Conservation (phyloP, 306 rosid species). For the Sicyos baderoa region DNA sequence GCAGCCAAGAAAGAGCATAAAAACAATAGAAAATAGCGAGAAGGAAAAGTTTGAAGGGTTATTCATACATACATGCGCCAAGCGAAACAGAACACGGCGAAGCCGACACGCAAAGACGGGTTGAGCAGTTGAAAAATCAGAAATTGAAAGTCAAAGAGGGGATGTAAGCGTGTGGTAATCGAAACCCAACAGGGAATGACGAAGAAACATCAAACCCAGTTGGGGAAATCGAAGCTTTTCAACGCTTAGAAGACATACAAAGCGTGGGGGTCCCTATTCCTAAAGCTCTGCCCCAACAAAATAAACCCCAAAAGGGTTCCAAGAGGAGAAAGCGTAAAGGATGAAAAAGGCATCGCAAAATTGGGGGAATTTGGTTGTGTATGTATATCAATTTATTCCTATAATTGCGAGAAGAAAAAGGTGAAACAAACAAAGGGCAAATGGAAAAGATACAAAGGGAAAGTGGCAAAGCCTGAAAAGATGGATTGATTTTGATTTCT, state of each 20-base stretch:
- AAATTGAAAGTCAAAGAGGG: constrained; percentile 51
- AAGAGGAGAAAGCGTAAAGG: constrained; percentile 20
- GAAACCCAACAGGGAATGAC: constrained; percentile 56
- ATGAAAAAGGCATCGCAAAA: not conserved
- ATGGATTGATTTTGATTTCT: constrained; percentile 9
- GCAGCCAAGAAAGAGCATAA: constrained; percentile 31
- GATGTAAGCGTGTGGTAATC: constrained; percentile 10
- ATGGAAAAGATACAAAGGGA: constrained; percentile 9
- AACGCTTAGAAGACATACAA: not conserved
- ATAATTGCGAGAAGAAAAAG: not conserved
- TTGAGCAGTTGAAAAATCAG: constrained; percentile 29
- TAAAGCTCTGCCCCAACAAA: constrained; percentile 14
- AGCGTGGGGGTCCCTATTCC: constrained; percentile 14
- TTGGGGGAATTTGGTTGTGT: not conserved
- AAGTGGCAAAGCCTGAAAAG: constrained; percentile 10
- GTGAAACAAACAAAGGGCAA: not conserved
- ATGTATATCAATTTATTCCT: not conserved
- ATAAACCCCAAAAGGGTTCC: constrained; percentile 22
- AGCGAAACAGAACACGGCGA: constrained; percentile 14
- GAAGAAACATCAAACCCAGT: constrained; percentile 38
- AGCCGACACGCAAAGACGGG: constrained; percentile 8
- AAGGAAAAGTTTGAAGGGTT: constrained; percentile 23
- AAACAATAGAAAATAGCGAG: not conserved
- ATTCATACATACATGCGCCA: constrained; percentile 22
- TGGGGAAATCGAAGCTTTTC: constrained; percentile 24